Base-by-base conservation (phyloP, 1,284 basidiomycete genomes). In the Ustilago nuda region DNA sequence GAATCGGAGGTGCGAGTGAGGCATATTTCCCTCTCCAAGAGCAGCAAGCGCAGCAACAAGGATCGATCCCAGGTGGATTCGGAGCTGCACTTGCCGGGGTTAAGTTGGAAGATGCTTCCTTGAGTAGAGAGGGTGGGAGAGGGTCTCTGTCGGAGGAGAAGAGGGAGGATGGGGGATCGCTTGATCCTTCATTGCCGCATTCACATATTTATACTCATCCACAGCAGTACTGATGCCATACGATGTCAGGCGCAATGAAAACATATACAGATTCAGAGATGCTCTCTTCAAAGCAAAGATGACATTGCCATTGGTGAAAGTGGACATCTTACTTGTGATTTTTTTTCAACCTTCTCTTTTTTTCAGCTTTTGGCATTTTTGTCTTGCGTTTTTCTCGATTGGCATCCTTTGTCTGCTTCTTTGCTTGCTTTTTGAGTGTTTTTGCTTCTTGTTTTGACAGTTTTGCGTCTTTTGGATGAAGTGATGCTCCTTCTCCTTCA, bases 281-380 rank as follows among this genome's bases (percentile, higher is more conserved):
- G 23, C 4, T 27, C 0, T 33, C 30, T 52, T 11, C 33, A 35
- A 17, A 52, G n/a, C 51, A 7, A 52, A 35, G 17, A 15, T 35
- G 45, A 4, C 8, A 48, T 41, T 41, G 15, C 45, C 17, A 32
- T 52, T 11, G 33, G n/a, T 52, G 46, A 23, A 11, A 19, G 23
- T 13, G n/a, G 8, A 43, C 3, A 9, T 5, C 33, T 48, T 77
- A 73, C 70, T 81, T 81, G 59, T 76, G 68, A 33, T 63, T 66
- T 71, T 83, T 83, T 58, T 83, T 82, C 72, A 82, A 78, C n/a
- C 72, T 57, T 7, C 77, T 61, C 70, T 82, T 82, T 54, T 83
- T 83, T 45, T 82, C 81, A 8, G 81, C 74, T 65, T 85, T 85
- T 27, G 82, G 79, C 83, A 84, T 85, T 70, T 84, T 85, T 27